These are phyloP conservation scores for Colletotrichum agaves DNA, from an alignment of 2,329 filamentous ascomycete genomes.

Conservation along the genomic window DNA sequence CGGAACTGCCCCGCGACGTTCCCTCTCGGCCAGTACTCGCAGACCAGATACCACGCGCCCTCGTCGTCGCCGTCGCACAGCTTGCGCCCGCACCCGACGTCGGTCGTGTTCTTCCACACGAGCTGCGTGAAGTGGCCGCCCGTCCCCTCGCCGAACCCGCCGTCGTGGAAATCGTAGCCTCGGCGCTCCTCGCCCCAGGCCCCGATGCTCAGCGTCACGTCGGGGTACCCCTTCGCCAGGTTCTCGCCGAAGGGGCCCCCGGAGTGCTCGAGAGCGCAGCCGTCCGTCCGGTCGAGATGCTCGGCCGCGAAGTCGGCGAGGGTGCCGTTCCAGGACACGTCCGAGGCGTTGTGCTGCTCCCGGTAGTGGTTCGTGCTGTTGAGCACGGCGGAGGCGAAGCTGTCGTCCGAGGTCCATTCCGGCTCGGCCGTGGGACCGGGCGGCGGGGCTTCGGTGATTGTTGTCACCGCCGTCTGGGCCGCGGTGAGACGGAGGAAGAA, in stretches of 20 bases:
- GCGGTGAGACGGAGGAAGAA: background rate
- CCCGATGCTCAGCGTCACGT: constrained; percentile 68
- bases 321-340: constrained; percentile 72
- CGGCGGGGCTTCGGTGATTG: constrained; percentile 42
- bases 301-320: constrained; percentile 64
- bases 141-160: constrained; percentile 67
- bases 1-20: constrained; percentile 68
- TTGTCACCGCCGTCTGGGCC: constrained; percentile 32
- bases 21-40: constrained; percentile 75
- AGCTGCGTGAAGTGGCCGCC: constrained; percentile 80
- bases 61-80: constrained; percentile 35
- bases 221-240: constrained; percentile 73
- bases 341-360: constrained; percentile 66
- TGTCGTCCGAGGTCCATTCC: constrained; percentile 46
- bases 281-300: constrained; percentile 54
- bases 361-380: constrained; percentile 76
- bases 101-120: constrained; percentile 73
- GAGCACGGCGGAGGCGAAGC: constrained; percentile 67
- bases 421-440: constrained; percentile 42
- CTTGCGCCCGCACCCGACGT: constrained; percentile 63
- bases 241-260: constrained; percentile 79
- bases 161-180: constrained; percentile 67
- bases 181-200: constrained; percentile 72
- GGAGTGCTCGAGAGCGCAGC: constrained; percentile 64
- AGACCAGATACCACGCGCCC: constrained; percentile 72